Conservation (phyloP, 2,329 filamentous ascomycete species). For the Fusarium kyushuense region DNA sequence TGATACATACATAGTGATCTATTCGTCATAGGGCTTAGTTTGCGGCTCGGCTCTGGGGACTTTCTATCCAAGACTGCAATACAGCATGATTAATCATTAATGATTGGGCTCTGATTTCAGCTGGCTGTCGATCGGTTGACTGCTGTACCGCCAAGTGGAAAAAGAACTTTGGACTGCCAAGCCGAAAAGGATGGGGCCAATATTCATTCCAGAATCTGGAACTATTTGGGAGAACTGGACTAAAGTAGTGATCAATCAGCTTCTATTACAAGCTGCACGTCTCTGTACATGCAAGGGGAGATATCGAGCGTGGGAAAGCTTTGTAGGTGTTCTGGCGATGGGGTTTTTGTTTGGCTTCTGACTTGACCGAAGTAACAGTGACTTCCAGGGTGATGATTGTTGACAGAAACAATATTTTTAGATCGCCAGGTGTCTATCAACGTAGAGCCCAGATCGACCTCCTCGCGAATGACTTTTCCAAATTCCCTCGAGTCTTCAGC, state of each 20-base stretch:
- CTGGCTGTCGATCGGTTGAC: slow-evolving; percentile 1
- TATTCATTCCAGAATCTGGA: neutral
- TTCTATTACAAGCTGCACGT: neutral
- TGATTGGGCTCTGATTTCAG: neutral
- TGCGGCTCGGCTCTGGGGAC: slow-evolving; percentile 1
- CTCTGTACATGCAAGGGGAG: neutral
- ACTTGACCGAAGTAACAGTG: neutral
- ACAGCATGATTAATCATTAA: neutral
- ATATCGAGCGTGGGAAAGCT: neutral
- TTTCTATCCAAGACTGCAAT: slow-evolving; percentile 10
- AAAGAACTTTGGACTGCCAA: neutral
- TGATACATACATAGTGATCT: slow-evolving; percentile 13
- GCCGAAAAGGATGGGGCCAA: neutral
- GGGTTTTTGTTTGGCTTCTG: neutral
- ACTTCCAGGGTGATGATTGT: neutral
- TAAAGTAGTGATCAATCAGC: neutral
- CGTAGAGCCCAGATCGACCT: neutral
- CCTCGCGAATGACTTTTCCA: neutral
- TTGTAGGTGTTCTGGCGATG: neutral
- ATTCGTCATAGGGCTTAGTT: slow-evolving; percentile 3
- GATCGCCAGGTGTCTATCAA: neutral
- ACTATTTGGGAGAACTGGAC: neutral
- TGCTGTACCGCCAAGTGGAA: neutral
- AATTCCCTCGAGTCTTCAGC: neutral
- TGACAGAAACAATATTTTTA: neutral